Conservation (phyloP, 228 moss, liverwort and hornwort genomes). For the Sphagnum magellanicum region DNA sequence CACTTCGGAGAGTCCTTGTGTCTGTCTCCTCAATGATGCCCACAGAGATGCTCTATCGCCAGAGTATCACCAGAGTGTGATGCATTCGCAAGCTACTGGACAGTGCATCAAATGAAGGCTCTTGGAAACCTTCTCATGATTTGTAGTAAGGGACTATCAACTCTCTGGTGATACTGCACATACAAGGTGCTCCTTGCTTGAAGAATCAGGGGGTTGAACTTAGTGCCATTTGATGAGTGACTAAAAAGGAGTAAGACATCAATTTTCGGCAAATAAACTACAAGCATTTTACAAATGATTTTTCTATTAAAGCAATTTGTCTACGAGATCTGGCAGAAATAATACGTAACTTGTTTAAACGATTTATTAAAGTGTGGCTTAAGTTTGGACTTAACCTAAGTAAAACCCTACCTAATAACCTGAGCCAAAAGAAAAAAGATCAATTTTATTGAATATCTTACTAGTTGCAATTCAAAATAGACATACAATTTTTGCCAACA, state of each 20-base stretch:
- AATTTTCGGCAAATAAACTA: constrained; percentile 41
- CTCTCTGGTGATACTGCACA: too few species aligned
- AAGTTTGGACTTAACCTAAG: constrained; percentile 16
- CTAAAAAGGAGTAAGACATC: constrained; percentile 44
- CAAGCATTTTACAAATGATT: constrained; percentile 49
- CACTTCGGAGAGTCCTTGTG: too few species aligned
- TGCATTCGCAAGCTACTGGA: too few species aligned
- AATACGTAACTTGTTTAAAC: constrained; percentile 21
- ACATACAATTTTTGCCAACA: constrained; percentile 39
- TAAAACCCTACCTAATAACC: constrained; percentile 15
- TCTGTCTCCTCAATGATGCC: too few species aligned
- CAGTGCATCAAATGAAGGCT: too few species aligned
- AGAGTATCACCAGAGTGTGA: too few species aligned
- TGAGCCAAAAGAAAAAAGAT: constrained; percentile 51
- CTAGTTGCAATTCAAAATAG: constrained; percentile 49
- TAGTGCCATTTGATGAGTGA: too few species aligned
- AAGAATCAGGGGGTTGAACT: too few species aligned
- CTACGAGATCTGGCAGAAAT: constrained; percentile 43
- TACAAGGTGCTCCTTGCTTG: too few species aligned
- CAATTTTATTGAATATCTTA: constrained; percentile 36
- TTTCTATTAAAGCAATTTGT: constrained; percentile 39
- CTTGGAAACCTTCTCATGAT: too few species aligned
- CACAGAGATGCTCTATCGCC: too few species aligned
- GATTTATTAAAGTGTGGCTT: constrained; percentile 36
- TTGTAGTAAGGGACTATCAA: too few species aligned